Base-by-base conservation (phyloP, 441 rosid genomes). In the Gossypium trilobum region DNA sequence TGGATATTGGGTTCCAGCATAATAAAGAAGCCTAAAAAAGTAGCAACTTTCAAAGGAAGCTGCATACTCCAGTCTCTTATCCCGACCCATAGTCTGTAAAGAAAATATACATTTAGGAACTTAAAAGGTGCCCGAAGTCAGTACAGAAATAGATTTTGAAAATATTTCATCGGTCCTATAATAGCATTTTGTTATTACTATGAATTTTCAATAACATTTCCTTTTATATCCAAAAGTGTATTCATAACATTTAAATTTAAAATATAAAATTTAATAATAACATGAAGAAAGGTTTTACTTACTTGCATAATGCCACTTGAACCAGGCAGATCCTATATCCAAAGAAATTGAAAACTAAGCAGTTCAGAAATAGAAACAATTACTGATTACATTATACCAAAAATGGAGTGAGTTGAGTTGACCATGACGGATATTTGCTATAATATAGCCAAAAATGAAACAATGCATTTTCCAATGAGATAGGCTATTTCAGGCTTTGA, bases 221-320 rank as follows among this genome's bases (percentile, higher is more conserved):
- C 56, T 46, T 46, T 46, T 11, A 44, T 4, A 65, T 22, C 31
- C 31, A 7, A 31, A n/a, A 36, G 27, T 9, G 46, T 19, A 42
- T 16, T 19, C 5, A 11, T 5, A 36, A 17, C 44, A 64, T 10
- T 1, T 1, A 6, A 29, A 29, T 29, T 60, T 22, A n/a, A 59
- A 59, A 25, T 9, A 36, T 16, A 8, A 36, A 22, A 48, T 66
- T 48, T 11, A 25, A 44, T 46, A 50, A 8, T 17, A n/a, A 7
- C 23, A 25, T n/a, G 23, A 50, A 68, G 57, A 67, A 27, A 67
- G 14, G 75, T 33, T 42, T 8, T 61, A 77, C 98, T 85, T 86
- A 94, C 99, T 86, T 92, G 99, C 99, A 94, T 94, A 74, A 94
- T 79, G 67, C 99, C 99, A 80, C 97, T 94, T 75, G 97, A 92